Conservation (phyloP, 345 rosid genomes). For the Ailanthus altissimus region DNA sequence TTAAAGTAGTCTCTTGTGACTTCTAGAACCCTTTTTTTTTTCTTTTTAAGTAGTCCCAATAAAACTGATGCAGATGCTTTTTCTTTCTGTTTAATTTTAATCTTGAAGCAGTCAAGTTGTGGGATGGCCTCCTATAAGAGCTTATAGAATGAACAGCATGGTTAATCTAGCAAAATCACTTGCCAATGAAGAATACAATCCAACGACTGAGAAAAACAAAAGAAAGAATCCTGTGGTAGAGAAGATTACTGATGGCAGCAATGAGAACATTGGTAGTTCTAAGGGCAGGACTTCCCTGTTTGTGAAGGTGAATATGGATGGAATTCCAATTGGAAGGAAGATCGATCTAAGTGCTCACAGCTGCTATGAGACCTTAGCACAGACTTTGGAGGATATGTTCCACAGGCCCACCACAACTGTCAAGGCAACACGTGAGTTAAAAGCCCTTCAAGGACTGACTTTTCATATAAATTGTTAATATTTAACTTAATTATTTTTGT, state of each 20-base stretch:
- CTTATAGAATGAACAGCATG: constrained; percentile 77
- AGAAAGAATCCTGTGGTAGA: constrained; percentile 30
- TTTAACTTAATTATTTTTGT: not conserved
- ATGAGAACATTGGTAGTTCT: constrained; percentile 30
- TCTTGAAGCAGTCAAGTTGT: constrained; percentile 66
- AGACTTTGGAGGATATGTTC: constrained; percentile 77
- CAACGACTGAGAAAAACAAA: constrained; percentile 34
- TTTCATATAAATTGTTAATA: not conserved
- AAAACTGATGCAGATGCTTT: not conserved
- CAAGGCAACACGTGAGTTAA: constrained; percentile 39
- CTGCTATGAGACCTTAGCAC: constrained; percentile 70
- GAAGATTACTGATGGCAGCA: constrained; percentile 30
- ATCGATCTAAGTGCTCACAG: constrained; percentile 70
- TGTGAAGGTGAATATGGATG: constrained; percentile 96
- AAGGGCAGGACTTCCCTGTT: constrained; percentile 50
- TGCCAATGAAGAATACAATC: constrained; percentile 48
- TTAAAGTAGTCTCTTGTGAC: not conserved
- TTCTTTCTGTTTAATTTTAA: constrained; percentile 9
- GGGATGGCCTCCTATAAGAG: constrained; percentile 98
- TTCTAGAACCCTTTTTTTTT: not conserved
- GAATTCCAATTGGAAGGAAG: constrained; percentile 91
- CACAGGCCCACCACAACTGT: constrained; percentile 36
- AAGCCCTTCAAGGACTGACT: not conserved
- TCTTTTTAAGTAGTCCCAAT: not conserved
- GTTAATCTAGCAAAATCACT: constrained; percentile 60